phyloP scores from a whole-genome alignment of 805 yeast species.

The Nakazawaea laoshanensis region DNA sequence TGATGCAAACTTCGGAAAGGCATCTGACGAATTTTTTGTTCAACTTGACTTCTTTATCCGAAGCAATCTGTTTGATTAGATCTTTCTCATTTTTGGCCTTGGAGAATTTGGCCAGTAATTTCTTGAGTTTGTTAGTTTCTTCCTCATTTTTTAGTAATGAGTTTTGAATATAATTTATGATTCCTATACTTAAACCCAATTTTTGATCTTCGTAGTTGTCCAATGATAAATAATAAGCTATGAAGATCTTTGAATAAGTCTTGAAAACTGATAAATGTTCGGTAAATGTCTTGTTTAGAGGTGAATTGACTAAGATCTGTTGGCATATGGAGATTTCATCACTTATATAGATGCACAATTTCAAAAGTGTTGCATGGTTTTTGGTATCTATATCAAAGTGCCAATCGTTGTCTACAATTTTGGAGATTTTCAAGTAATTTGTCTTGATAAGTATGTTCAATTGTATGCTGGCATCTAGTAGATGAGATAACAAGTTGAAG shows the following conservation, averaged over 20 bases:
- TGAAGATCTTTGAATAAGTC: slow-evolving; percentile 4
- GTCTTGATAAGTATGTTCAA: slow-evolving; percentile 5
- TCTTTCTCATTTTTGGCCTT: slow-evolving; percentile 3
- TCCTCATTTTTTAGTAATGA: slow-evolving; percentile 5
- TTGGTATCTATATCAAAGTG: slow-evolving; percentile 5
- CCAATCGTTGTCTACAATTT: slow-evolving; percentile 7
- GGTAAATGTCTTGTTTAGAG: background rate
- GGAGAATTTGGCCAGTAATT: background rate
- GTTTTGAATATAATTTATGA: slow-evolving; percentile 4
- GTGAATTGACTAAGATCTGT: background rate
- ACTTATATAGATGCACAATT: slow-evolving; percentile 5
- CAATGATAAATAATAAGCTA: slow-evolving; percentile 5
- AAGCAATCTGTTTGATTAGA: slow-evolving; percentile 6
- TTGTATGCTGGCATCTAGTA: slow-evolving; percentile 4
- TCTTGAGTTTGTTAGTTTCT: slow-evolving; percentile 1
- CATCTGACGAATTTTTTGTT: slow-evolving; percentile 1
- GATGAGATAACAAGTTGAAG: slow-evolving; percentile 5
- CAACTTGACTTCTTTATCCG: slow-evolving; percentile 6
- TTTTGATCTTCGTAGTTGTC: slow-evolving; percentile 3
- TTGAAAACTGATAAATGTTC: slow-evolving; percentile 1
- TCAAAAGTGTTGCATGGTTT: slow-evolving; percentile 5
- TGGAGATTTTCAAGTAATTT: slow-evolving; percentile 1
- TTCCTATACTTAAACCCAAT: slow-evolving; percentile 7
- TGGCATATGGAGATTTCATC: slow-evolving; percentile 9
- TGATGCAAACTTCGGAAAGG: background rate